A percentile compares a stretch with the other conserved stretches of the same genome.
Conservation (phyloP, 169 alveolate genomes). For the Fabrea salina region DNA sequence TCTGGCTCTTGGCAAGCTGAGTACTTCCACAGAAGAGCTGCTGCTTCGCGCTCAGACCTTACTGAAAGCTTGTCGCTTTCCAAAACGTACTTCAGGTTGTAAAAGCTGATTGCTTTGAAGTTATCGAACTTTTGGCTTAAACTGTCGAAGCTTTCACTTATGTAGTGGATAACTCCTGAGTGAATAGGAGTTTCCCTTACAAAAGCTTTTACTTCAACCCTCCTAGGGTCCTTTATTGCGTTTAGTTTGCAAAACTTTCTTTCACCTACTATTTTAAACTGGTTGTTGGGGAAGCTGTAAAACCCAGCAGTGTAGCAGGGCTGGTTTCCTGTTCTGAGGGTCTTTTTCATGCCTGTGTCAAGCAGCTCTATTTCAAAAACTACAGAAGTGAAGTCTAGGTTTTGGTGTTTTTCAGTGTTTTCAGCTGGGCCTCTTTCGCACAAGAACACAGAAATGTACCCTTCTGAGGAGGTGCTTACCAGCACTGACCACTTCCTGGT, state of each 20-base stretch:
- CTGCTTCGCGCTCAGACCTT: background rate
- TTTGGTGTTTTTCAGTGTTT: background rate
- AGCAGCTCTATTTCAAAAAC: constrained; percentile 12
- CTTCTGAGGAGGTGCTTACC: background rate
- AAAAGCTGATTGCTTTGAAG: background rate
- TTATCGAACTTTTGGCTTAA: background rate
- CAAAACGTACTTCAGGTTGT: background rate
- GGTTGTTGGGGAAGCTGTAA: constrained; percentile 12
- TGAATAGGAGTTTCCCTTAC: background rate
- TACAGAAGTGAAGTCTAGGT: constrained; percentile 3
- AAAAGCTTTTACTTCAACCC: background rate
- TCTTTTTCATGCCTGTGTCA: background rate
- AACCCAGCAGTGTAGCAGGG: background rate
- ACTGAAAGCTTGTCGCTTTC: background rate
- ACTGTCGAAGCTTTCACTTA: background rate
- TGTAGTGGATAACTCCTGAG: constrained; percentile 2
- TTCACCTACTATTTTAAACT: constrained; percentile 13
- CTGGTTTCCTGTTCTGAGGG: background rate
- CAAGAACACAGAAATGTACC: background rate
- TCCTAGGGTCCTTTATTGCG: background rate
- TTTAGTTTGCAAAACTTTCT: constrained; percentile 21
- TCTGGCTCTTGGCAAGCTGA: background rate
- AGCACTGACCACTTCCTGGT: constrained; percentile 19
- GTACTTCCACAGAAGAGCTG: constrained; percentile 21
- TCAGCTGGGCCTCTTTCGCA: constrained; percentile 25